Percentiles rank a stretch among this genome's conserved stretches.
Evolutionary conservation across 208 protist species (phyloP).

Genomic region (Wallacemonas sp.): DNA sequence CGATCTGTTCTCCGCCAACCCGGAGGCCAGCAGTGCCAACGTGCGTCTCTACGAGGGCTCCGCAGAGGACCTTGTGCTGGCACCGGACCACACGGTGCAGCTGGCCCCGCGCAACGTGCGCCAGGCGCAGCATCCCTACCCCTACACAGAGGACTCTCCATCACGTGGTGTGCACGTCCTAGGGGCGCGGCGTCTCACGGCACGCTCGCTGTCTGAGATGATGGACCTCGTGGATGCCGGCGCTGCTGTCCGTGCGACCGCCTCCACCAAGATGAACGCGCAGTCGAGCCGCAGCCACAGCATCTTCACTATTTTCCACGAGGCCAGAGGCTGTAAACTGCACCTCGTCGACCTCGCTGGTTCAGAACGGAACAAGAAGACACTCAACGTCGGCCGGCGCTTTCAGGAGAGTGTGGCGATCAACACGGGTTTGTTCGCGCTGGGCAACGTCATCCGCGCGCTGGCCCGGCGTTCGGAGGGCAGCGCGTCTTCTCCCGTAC

Average conservation of each 20-base stretch:
- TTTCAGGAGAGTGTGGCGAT: conserved; percentile 94
- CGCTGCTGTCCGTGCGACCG: conserved; percentile 79
- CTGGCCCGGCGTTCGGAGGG: conserved; percentile 33
- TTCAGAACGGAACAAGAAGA: conserved; percentile 84
- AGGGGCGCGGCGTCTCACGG: conserved; percentile 56
- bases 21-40: conserved; percentile 27
- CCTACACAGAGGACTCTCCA: no score
- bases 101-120: background rate
- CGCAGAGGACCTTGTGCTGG: conserved; percentile 6
- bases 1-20: conserved; percentile 78
- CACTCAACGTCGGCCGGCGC: conserved; percentile 70
- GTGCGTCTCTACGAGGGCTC: conserved; percentile 51
- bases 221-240: conserved; percentile 75
- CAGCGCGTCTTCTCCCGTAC: background rate
- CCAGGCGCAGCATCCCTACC: background rate
- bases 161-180: conserved; percentile 43
- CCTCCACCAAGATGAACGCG: conserved; percentile 90
- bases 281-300: conserved; percentile 89
- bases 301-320: conserved; percentile 91
- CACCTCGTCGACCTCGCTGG: conserved; percentile 95
- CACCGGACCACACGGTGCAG: conserved; percentile 7
- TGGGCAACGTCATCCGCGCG: conserved; percentile 94
- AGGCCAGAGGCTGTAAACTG: conserved; percentile 66
- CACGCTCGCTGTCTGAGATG: conserved; percentile 60
- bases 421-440: conserved; percentile 89